These are phyloP conservation scores for Glycyrrhiza uralensis DNA, from an alignment of 306 rosid species.

Conservation along the genomic window DNA sequence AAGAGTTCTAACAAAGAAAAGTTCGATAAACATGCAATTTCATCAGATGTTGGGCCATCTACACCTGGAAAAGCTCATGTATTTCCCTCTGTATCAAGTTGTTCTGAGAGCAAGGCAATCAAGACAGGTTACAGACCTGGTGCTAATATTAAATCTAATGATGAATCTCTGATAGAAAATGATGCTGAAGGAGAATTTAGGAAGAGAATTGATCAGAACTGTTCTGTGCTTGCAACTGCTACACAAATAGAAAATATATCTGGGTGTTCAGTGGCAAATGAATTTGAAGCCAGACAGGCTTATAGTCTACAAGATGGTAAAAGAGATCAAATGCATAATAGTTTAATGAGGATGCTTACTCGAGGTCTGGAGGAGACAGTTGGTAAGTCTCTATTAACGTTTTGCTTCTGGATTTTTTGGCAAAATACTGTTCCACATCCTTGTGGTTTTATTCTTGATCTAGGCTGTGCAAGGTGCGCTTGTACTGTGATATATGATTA, in stretches of 20 bases:
- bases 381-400: constrained; percentile 49
- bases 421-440: neutral
- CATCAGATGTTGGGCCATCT: constrained; percentile 58
- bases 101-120: constrained; percentile 32
- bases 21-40: constrained; percentile 20
- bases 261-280: constrained; percentile 20
- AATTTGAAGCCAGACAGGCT: constrained; percentile 24
- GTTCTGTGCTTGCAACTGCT: constrained; percentile 44
- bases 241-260: constrained; percentile 29
- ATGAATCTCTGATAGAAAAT: constrained; percentile 23
- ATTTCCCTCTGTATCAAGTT: constrained; percentile 3
- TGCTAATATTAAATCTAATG: constrained; percentile 30
- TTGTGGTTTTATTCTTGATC: neutral
- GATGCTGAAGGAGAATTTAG: constrained; percentile 36
- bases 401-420: neutral
- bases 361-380: constrained; percentile 55
- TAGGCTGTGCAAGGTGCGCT: neutral
- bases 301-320: constrained; percentile 27
- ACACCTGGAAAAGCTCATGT: constrained; percentile 39
- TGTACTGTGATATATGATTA: neutral
- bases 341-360: constrained; percentile 39
- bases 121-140: constrained; percentile 26
- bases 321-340: constrained; percentile 35
- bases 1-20: constrained; percentile 31
- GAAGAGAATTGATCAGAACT: constrained; percentile 36